A percentile compares a stretch with the other conserved stretches of the same genome.
Conservation (phyloP, 192 early-diverging fungal species). For the Coemansia sp. region DNA sequence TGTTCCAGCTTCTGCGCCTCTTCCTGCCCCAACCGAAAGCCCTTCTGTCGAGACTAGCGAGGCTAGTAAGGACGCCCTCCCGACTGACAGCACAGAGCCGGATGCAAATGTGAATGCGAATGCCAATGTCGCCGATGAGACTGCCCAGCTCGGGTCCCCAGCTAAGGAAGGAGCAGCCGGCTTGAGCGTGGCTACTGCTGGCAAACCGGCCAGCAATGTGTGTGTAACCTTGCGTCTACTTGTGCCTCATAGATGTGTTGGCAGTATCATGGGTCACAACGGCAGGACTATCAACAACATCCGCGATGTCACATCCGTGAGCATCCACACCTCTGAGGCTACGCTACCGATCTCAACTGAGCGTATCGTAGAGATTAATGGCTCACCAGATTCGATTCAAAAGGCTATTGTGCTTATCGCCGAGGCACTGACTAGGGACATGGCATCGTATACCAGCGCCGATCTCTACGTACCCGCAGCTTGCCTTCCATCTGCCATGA, state of each 20-base stretch:
- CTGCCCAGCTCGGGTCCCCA: neutral
- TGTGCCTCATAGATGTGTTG: conserved; percentile 52
- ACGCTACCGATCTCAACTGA: conserved; percentile 43
- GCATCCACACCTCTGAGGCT: conserved; percentile 47
- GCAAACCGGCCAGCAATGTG: neutral
- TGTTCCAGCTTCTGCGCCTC: neutral
- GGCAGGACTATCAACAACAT: conserved; percentile 50
- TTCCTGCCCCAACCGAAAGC: neutral
- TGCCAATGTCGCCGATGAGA: neutral
- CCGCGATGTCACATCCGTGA: conserved; percentile 31
- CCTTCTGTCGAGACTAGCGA: neutral
- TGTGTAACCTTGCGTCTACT: conserved; percentile 38
- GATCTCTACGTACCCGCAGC: conserved; percentile 48
- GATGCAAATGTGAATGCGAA: neutral
- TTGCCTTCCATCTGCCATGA: conserved; percentile 50
- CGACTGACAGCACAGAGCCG: neutral
- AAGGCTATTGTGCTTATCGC: conserved; percentile 41
- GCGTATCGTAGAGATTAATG: conserved; percentile 43
- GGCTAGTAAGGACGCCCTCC: neutral
- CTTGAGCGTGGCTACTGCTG: neutral
- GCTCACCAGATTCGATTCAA: conserved; percentile 33
- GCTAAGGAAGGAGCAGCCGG: neutral
- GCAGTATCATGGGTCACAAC: conserved; percentile 55
- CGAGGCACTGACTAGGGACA: conserved; percentile 40
- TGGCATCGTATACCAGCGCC: conserved; percentile 28